Base-by-base conservation (phyloP, 768 basidiomycete genomes). In the Cystofilobasidium macerans region DNA sequence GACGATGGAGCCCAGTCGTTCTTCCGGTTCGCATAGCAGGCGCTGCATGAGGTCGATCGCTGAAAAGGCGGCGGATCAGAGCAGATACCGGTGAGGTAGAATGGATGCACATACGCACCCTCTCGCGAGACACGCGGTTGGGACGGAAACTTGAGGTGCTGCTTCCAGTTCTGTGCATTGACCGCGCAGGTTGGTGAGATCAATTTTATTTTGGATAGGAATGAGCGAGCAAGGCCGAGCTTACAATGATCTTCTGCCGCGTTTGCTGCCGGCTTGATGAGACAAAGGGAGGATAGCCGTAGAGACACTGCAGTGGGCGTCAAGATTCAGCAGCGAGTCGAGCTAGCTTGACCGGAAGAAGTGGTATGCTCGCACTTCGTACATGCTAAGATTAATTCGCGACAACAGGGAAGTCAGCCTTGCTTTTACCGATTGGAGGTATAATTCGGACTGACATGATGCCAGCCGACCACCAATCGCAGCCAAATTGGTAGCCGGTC, bases 381-480 rank as follows among this genome's bases (percentile, higher is more conserved):
- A 97, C 85, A 91, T 88, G 75, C n/a, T n/a, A n/a, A n/a, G n/a
- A n/a, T n/a, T n/a, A n/a, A n/a, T n/a, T n/a, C n/a, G n/a, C n/a
- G n/a, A n/a, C n/a, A n/a, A n/a, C n/a, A n/a, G n/a, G n/a, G n/a
- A n/a, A n/a, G n/a, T n/a, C n/a, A n/a, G n/a, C n/a, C n/a, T n/a
- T n/a, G n/a, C n/a, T n/a, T n/a, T n/a, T n/a, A n/a, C n/a, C n/a
- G n/a, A n/a, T n/a, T n/a, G n/a, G n/a, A n/a, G n/a, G n/a, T n/a
- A n/a, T n/a, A n/a, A n/a, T n/a, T n/a, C n/a, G n/a, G n/a, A n/a
- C n/a, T n/a, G n/a, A n/a, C n/a, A 99, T 97, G 62, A 95, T 87
- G 16, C 92, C 93, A 54, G 97, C 82, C 77, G 88, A 90, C 94
- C 94, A 99, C 92, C 92, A 98, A 74, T 98, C 94, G 74, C 91